Base-by-base conservation (phyloP, 768 basidiomycete genomes). In the Stropharia rugosoannulata region DNA sequence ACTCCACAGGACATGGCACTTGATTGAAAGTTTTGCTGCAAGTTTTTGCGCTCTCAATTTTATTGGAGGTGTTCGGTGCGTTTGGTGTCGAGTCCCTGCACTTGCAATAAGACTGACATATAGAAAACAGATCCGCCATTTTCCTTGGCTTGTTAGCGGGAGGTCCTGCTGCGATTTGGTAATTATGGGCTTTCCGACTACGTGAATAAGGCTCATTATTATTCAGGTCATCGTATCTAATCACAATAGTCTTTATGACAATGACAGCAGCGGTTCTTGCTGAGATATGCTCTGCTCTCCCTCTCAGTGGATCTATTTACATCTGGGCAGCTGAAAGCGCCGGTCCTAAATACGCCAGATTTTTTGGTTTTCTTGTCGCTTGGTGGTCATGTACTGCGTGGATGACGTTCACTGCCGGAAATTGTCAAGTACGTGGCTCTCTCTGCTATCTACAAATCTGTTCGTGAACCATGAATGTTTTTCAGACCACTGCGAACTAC, bases 371-470 rank as follows among this genome's bases (percentile, higher is more conserved):
- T 73, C 69, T 93, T 54, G 93, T 95, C 13, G 93, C 93, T 29
- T 96, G 90, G 89, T 96, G 93, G 93, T 79, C 90, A 12, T 87
- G 86, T 55, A 94, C 93, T 1, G 94, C 93, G n/a, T 96, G 94
- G 94, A 93, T 93, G 83, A 95, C 94, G 0, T 96, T 95, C 62
- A 80, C 85, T 39, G 94, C 94, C 8, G 84, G 89, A 25, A 95
- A 93, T 65, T 93, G 90, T 56, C 92, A 94, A 75, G 93, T 88
- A 43, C 36, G 80, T 57, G 4, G 12, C 1, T 45, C 46, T 42
- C 37, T 19, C 13, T 5, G 27, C 16, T 9, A 13, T 7, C 16
- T 2, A 4, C 6, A 38, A 9, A 5, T 25, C 38, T 36, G 35
- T 19, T 48, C 32, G 18, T 48, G 15, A 47, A 32, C 6, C n/a